Evolutionary conservation across 75 land plant genomes (phyloP), one percentile per base, ranked within the genome.

Genomic region (Larix kaempferi): DNA sequence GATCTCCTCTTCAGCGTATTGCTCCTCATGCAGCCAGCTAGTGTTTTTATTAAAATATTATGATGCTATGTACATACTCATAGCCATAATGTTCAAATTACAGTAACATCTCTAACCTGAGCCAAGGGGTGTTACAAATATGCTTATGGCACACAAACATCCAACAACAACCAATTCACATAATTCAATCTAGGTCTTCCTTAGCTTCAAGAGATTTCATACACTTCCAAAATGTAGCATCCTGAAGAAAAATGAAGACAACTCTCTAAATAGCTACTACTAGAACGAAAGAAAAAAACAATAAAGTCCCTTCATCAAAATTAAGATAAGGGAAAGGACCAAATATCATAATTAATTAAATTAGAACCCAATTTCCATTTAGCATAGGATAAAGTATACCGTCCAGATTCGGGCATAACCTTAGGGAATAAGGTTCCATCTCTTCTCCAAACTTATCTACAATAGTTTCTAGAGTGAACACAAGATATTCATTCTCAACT

Each of bases 401-500:
- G 78, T 94, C 99, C 95, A 98, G 82, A 85, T 93, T 94, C 71
- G 94, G 98, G 81, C 99, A 98, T 26, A 98, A 87, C 41, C 98
- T 98, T 64, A 94, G 82, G 33, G 99, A 98, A 86, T 94, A 98
- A 49, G 99, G 99, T 74, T 95, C 99, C 99, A 98, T 98, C 63
- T 98, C 99, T 82, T 98, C 99, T 59, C 98, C 99, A 86, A 98
- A 98, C 80, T 98, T 98, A 79, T 98, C 98, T 25, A 98, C 99
- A 77, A 98, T 88, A 12, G 99, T 98, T 85, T 98, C 99, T 78
- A 98, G 84, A 59, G 99, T 98, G 75, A 95, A 98, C 1, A 98
- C 99, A 77, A 98, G 92, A 77, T 98, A 98, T 75, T 98, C 99
- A 87, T 98, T 98, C 79, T 98, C 99, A 78, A 98, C 92, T 78